These are phyloP conservation scores for Nicotiana noctiflora DNA, from an alignment of 257 asterid genomes.

Conservation along the genomic window DNA sequence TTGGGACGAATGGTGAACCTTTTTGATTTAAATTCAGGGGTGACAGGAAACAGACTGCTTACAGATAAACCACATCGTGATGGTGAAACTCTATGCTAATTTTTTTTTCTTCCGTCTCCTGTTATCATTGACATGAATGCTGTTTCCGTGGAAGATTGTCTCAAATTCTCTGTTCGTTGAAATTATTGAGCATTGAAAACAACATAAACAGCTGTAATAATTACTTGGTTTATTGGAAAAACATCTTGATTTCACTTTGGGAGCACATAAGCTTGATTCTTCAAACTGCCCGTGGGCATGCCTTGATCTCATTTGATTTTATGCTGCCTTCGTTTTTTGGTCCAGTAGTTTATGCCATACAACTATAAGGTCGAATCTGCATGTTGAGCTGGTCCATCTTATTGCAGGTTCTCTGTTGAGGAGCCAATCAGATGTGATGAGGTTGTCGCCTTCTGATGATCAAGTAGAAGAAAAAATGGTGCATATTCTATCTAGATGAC, in stretches of 20 bases:
- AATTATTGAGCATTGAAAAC: background rate
- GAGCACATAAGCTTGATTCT: background rate
- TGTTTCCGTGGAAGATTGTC: background rate
- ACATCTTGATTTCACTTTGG: background rate
- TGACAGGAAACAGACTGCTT: conserved; percentile 57
- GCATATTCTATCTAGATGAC: conserved; percentile 18
- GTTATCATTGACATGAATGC: background rate
- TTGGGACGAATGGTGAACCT: conserved; percentile 90
- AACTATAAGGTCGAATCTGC: conserved; percentile 2
- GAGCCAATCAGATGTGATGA: conserved; percentile 64
- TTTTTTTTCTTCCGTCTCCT: background rate
- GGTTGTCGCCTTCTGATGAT: conserved; percentile 43
- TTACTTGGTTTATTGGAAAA: background rate
- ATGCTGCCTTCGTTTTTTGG: background rate
- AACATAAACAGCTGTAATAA: background rate
- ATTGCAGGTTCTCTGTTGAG: conserved; percentile 67
- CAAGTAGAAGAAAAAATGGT: conserved; percentile 68
- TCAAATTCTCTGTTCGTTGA: background rate
- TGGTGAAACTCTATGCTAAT: conserved; percentile 34
- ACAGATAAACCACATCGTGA: conserved; percentile 71
- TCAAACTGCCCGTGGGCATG: background rate
- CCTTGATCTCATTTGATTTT: background rate
- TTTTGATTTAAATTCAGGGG: conserved; percentile 67
- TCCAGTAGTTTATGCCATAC: conserved; percentile 6
- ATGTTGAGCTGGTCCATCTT: background rate